Percentiles rank a stretch among this genome's conserved stretches.
Conservation (phyloP, 2,329 filamentous ascomycete genomes). For the Colletotrichum sp. region DNA sequence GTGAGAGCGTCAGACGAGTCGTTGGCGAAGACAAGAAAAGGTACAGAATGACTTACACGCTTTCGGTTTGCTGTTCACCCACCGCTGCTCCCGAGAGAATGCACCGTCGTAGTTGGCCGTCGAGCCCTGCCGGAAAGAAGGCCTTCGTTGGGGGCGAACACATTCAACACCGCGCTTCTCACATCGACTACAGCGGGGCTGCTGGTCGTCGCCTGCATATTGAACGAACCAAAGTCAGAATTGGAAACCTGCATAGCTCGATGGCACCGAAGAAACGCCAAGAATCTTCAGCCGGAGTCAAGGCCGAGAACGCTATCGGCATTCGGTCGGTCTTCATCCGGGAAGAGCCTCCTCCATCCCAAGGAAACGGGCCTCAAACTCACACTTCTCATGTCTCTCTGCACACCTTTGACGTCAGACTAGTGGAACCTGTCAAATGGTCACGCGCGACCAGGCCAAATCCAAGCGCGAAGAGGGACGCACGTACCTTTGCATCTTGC, state of each 20-base stretch:
- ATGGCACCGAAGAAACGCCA: rapidly evolving
- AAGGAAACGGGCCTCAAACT: background rate
- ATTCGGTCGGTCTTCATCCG: background rate
- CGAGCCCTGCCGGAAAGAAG: constrained; percentile 40
- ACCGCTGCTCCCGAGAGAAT: constrained; percentile 35
- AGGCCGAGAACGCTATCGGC: background rate
- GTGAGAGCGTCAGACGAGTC: background rate
- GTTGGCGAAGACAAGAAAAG: background rate
- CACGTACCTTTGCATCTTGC: constrained; percentile 27
- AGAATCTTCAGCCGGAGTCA: background rate
- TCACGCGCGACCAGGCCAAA: background rate
- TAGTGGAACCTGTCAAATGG: background rate
- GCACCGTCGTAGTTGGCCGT: constrained; percentile 30
- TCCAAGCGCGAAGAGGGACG: background rate
- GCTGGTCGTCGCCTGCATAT: constrained; percentile 39
- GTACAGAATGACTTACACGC: constrained; percentile 31
- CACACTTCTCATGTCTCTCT: constrained; percentile 31
- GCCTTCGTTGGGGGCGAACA: constrained; percentile 36
- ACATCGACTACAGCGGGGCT: constrained; percentile 39
- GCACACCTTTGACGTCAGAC: background rate
- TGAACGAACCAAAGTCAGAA: background rate
- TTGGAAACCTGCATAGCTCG: background rate
- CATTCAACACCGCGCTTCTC: constrained; percentile 36
- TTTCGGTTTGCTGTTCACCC: constrained; percentile 38
- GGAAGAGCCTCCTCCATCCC: background rate